Base-by-base conservation (phyloP, 208 protist species). In the Acanthamoeba lugdunensis region DNA sequence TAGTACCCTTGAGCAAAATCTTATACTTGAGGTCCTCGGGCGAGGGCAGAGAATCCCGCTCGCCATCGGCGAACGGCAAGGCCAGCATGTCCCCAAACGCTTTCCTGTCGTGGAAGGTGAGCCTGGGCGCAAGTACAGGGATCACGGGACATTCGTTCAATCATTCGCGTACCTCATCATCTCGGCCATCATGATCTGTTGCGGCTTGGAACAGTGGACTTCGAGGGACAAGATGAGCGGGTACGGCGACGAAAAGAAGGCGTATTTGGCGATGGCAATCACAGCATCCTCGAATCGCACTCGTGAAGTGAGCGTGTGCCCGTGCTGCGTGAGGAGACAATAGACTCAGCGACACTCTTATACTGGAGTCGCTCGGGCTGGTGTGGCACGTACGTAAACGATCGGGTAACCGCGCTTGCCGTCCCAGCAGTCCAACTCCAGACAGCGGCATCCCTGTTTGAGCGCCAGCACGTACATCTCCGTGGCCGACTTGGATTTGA, bases 371-470 rank as follows among this genome's bases (percentile, higher is more conserved):
- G 21, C 1, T 67, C 2, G 82, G 16, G 8, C 5, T 4, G n/a
- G 33, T 28, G 13, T 28, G 13, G 5, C 6, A 45, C 54, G 82
- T 89, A 89, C 82, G 77, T 95, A 97, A 67, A 98, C 96, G 41
- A 98, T 95, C 18, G 97, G 97, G 61, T 97, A 95, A 48, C 95
- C 95, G 52, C 97, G 85, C 33, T 87, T 52, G 4, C 97, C 97
- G 95, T 98, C 98, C 97, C 97, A 98, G 85, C 94, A 96, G 93
- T 98, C 97, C 0, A 98, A 61, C 63, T 97, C 96, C 0, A 98
- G 94, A 90, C 97, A 98, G 82, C 96, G 94, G 67, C 96, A 97
- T 56, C 96, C 96, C 9, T 54, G 18, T 71, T 92, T 93, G 2
- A 98, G 90, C 28, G 85, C 85, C 0, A 67, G 41, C 4, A 94